A percentile compares a stretch with the other conserved stretches of the same genome.
These are phyloP conservation scores for Coniochaeta hoffmannii DNA, from an alignment of 2,329 filamentous ascomycete species.

Conservation along the genomic window DNA sequence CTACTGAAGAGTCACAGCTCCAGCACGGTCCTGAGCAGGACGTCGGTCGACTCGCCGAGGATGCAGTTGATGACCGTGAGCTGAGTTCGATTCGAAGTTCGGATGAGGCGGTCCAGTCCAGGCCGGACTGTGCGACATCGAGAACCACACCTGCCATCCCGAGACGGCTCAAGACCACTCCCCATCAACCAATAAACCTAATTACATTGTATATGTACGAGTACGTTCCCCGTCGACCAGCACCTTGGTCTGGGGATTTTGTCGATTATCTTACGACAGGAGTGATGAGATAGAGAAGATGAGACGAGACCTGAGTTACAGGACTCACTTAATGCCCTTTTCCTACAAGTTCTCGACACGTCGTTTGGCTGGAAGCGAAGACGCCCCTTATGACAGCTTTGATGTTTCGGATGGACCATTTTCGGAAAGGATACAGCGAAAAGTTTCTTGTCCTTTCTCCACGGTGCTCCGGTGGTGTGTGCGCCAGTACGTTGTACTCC, in stretches of 20 bases:
- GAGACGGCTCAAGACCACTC: background rate
- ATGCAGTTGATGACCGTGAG: conserved; percentile 61
- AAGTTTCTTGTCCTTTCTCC: background rate
- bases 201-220: conserved; percentile 2
- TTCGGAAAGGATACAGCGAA: background rate
- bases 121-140: background rate
- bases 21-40: conserved; percentile 40
- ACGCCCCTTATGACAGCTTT: background rate
- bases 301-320: background rate
- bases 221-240: background rate
- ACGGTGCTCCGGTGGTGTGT: background rate
- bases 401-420: background rate
- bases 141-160: background rate
- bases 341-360: background rate
- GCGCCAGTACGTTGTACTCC: background rate
- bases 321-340: background rate
- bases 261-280: background rate
- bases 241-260: background rate
- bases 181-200: conserved; percentile 4
- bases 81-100: conserved; percentile 26
- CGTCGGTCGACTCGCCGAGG: conserved; percentile 46
- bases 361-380: background rate
- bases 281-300: background rate
- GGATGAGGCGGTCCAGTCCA: background rate
- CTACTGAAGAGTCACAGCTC: conserved; percentile 45